phyloP scores from a whole-genome alignment of 164 flowering plant species.

The Cinnamomum micranthum region DNA sequence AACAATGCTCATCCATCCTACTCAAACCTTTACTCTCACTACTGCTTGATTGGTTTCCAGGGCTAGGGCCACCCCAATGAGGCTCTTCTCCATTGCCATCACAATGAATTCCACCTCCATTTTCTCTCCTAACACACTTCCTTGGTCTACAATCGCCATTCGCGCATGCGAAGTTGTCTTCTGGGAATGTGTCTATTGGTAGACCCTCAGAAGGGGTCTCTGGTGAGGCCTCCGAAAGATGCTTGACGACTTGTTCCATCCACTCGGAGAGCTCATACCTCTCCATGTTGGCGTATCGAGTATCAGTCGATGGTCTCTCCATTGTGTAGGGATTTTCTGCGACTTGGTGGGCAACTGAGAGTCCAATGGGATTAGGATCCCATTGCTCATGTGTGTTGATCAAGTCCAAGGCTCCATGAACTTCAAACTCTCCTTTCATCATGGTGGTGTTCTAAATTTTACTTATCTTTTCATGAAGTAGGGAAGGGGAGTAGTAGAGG shows the following conservation, averaged over 20 bases:
- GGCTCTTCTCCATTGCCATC: constrained; percentile 1
- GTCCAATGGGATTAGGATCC: constrained; percentile 25
- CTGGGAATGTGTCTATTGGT: constrained; percentile 6
- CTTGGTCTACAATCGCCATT: constrained; percentile 27
- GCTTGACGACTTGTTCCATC: constrained; percentile 57
- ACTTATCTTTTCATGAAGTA: not conserved
- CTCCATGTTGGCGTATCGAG: constrained; percentile 17
- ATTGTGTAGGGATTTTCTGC: not conserved
- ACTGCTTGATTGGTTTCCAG: not conserved
- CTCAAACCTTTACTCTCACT: constrained; percentile 11
- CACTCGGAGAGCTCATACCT: constrained; percentile 54
- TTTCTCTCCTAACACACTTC: constrained; percentile 20
- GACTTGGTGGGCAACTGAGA: not conserved
- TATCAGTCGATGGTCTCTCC: constrained; percentile 19
- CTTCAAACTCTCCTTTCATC: constrained; percentile 38
- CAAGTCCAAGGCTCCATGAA: constrained; percentile 37
- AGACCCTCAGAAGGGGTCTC: constrained; percentile 15
- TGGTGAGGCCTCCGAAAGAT: constrained; percentile 43
- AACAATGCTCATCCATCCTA: constrained; percentile 32
- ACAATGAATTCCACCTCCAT: not conserved
- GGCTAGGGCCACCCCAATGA: constrained; percentile 14
- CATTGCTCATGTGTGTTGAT: constrained; percentile 46
- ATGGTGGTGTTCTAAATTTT: not conserved
- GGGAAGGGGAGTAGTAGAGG: not conserved
- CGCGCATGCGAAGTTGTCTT: constrained; percentile 10